phyloP scores from a whole-genome alignment of 169 alveolate genomes.

The Cryptosporidium ryanae region DNA sequence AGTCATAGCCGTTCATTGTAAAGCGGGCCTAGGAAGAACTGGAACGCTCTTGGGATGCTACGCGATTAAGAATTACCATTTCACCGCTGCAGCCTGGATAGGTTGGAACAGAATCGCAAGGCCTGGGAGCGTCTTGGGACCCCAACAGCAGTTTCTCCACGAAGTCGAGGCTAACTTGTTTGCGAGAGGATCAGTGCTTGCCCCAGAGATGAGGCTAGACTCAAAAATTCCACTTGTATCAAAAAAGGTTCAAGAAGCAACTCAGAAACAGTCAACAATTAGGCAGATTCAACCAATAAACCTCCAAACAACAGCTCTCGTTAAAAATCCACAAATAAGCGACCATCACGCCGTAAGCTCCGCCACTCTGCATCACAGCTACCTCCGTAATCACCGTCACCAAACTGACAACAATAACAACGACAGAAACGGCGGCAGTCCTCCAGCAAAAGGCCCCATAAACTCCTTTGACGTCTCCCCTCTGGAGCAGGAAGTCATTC shows the following conservation, averaged over 20 bases:
- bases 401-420: constrained; percentile 15
- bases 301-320: constrained; percentile 4
- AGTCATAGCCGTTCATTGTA: constrained; percentile 96
- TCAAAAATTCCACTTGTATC: constrained; percentile 38
- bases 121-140: constrained; percentile 96
- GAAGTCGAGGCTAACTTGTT: constrained; percentile 57
- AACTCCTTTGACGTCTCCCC: constrained; percentile 17
- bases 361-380: too few relatives aligned
- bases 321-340: constrained; percentile 5
- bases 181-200: constrained; percentile 61
- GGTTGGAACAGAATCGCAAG: constrained; percentile 93
- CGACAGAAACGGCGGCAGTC: constrained; percentile 10
- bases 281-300: constrained; percentile 20
- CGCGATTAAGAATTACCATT: constrained; percentile 88
- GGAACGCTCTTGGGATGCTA: constrained; percentile 94
- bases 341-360: too few relatives aligned
- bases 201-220: constrained; percentile 36
- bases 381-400: background rate
- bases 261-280: constrained; percentile 21
- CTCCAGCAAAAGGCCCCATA: constrained; percentile 16
- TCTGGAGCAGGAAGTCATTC: constrained; percentile 55
- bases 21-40: constrained; percentile 97
- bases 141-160: constrained; percentile 86
- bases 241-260: constrained; percentile 60
- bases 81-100: constrained; percentile 93